phyloP scores from a whole-genome alignment of 1,284 basidiomycete genomes.

The Phaffia rhodozyma region DNA sequence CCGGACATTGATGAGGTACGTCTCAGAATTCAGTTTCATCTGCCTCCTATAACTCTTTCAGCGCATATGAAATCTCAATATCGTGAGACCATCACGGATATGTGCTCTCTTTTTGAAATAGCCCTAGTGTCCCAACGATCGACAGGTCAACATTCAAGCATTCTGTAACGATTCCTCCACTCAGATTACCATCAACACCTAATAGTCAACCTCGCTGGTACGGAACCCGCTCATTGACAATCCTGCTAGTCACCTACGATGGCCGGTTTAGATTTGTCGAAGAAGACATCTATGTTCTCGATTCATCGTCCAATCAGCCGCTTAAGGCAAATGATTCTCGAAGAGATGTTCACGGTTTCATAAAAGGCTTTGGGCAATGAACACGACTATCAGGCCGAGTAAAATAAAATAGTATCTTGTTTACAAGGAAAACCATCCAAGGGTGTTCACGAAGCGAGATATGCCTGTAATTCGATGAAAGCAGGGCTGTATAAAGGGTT shows the following conservation, averaged over 20 bases:
- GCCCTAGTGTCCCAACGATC: background rate
- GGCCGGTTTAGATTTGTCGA: constrained; percentile 10
- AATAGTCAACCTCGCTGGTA: background rate
- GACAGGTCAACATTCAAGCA: background rate
- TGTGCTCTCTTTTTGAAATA: background rate
- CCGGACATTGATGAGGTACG: constrained; percentile 11
- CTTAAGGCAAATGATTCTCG: background rate
- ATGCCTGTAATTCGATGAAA: constrained; percentile 13
- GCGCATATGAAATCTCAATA: background rate
- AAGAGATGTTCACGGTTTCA: background rate
- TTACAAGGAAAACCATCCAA: background rate
- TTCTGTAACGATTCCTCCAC: constrained; percentile 8
- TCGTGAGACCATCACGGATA: background rate
- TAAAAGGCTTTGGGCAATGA: background rate
- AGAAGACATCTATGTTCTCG: constrained; percentile 5
- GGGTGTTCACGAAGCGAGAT: constrained; percentile 5
- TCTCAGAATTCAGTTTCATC: background rate
- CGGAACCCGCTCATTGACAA: constrained; percentile 14
- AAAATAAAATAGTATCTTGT: background rate
- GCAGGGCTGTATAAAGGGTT: constrained; percentile 1
- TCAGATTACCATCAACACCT: background rate
- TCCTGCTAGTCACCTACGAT: constrained; percentile 6
- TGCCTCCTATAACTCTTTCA: background rate
- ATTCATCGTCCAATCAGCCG: background rate
- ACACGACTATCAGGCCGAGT: background rate